These are phyloP conservation scores for Tephrocybe sp. DNA, from an alignment of 768 basidiomycete genomes.

Conservation along the genomic window DNA sequence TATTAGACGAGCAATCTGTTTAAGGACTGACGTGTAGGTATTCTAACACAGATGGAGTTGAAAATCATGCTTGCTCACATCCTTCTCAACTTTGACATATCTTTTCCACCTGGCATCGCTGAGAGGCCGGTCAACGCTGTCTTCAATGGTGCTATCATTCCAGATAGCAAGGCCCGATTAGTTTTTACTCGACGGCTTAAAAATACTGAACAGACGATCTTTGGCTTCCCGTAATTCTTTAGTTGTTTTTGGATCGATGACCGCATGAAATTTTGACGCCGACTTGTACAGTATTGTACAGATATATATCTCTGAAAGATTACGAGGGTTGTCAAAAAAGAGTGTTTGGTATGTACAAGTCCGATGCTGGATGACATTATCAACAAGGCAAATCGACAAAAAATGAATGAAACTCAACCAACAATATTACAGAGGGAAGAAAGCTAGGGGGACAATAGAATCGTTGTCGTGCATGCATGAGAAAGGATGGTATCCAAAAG, in stretches of 20 bases:
- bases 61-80: constrained; percentile 38
- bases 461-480: not conserved
- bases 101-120: constrained; percentile 22
- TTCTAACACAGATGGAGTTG: constrained; percentile 29
- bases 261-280: constrained; percentile 7
- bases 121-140: constrained; percentile 28
- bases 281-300: constrained; percentile 16
- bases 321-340: constrained; percentile 9
- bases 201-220: not conserved
- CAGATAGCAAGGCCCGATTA: constrained; percentile 30
- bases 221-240: not conserved
- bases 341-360: constrained; percentile 20
- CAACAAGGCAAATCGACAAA: not conserved
- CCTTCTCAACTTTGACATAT: constrained; percentile 33
- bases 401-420: not conserved
- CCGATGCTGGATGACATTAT: constrained; percentile 20
- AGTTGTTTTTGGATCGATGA: not conserved
- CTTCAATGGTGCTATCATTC: constrained; percentile 35
- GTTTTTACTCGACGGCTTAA: constrained; percentile 25
- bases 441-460: constrained; percentile 7
- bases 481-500: constrained; percentile 2
- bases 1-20: not conserved
- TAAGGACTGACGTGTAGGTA: not conserved
- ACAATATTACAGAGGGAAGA: constrained; percentile 14
- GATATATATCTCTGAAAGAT: constrained; percentile 1